Evolutionary conservation across 148 eudicot species (phyloP), one percentile per base, ranked within the genome.

Genomic region (Nepenthes mirabilis): DNA sequence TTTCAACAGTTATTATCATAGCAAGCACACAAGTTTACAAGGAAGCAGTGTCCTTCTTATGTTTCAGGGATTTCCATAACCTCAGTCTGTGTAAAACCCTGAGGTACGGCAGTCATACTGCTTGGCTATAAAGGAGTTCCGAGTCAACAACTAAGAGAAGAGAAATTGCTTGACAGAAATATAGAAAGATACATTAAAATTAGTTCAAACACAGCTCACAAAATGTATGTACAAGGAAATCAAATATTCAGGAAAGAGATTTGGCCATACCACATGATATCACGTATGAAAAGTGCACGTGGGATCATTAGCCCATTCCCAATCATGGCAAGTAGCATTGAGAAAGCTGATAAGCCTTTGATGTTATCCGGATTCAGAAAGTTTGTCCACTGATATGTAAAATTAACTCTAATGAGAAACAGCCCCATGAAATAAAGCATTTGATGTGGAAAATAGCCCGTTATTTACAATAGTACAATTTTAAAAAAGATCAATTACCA

Each of bases 231-330:
- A 56, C 14, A 33, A 57, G 40, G 56, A 5, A 35, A 64, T 36
- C 13, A 37, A 43, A 62, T 61, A 33, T 34, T 53, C 47, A 60
- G 43, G 66, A 34, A 32, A 62, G 47, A 33, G 62, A 34, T 65
- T 54, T 45, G 63, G 55, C 14, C 74, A 71, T 89, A 93, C 99
- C 99, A 93, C 97, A 93, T 93, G 5, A 88, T 63, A 79, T 93
- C 99, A 36, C 96, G 91, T 58, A 70, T 77, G 62, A 93, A 78
- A 72, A 93, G 80, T 40, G 99, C 88, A 65, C 99, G 96, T n/a
- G 99, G 99, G 61, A 93, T 79, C 85, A 93, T 56, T 37, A 93
- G 79, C 61, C 99, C 99, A 64, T 93, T 93, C 33, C 99, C 99
- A 59, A 83, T 63, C 95, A 93, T 84, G 47, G 99, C 95, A 68